Conservation (phyloP, 2,329 filamentous ascomycete species). For the Aspergillus unguis region DNA sequence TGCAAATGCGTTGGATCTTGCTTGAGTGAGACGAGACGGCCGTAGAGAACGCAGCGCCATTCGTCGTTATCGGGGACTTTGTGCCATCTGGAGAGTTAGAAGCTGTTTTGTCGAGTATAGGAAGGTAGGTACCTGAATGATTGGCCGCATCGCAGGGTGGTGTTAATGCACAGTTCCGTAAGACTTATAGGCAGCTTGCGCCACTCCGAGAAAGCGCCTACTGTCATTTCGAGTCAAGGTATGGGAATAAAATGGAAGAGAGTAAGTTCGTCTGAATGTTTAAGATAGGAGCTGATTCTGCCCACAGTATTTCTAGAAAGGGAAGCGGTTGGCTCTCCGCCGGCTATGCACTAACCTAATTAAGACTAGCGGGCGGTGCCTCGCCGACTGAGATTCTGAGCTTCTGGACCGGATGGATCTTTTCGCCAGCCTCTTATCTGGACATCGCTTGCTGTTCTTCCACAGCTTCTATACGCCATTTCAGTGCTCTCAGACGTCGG, state of each 20-base stretch:
- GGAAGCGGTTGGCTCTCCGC: conserved; percentile 29
- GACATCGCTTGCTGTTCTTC: conserved; percentile 3
- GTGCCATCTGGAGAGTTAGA: conserved; percentile 64
- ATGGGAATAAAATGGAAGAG: not conserved
- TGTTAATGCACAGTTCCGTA: conserved; percentile 88
- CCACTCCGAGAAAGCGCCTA: conserved; percentile 68
- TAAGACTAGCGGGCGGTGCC: conserved; percentile 10
- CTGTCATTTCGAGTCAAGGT: conserved; percentile 29
- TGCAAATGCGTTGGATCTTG: conserved; percentile 77
- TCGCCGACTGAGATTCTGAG: conserved; percentile 20
- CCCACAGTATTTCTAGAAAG: conserved; percentile 8
- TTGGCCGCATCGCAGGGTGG: conserved; percentile 89
- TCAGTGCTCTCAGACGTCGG: too few relatives aligned
- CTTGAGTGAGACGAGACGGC: conserved; percentile 77
- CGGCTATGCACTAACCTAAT: conserved; percentile 20
- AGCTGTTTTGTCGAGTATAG: not conserved
- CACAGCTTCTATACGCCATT: not conserved
- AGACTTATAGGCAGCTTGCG: conserved; percentile 77
- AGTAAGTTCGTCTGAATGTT: not conserved
- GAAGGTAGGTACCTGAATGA: conserved; percentile 64
- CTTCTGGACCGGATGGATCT: conserved; percentile 27
- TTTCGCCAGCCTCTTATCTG: conserved; percentile 26
- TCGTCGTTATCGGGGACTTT: conserved; percentile 69
- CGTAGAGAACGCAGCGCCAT: conserved; percentile 87
- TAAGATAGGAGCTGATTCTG: conserved; percentile 21